Base-by-base conservation (phyloP, 805 yeast genomes). In the Saccharomycopsis lassenensis region DNA sequence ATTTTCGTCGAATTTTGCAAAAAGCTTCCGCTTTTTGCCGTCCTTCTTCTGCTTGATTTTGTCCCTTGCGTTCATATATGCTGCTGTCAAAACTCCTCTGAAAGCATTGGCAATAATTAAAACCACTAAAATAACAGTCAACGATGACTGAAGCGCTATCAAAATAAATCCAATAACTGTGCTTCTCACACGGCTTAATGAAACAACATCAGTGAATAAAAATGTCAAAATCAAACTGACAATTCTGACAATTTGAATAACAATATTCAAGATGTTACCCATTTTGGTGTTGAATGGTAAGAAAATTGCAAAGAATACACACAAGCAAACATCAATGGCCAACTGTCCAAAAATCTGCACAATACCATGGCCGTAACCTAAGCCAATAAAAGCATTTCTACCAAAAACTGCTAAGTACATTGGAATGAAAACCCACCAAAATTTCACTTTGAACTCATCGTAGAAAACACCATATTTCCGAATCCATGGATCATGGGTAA, bases 351-450 rank as follows among this genome's bases (percentile, higher is more conserved):
- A 41, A 7, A 55, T 50, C 33, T 56, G 60, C 15, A 55, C 39
- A 40, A 55, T 38, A 5, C 55, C 57, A 25, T 52, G 46, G 10
- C 57, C 57, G 18, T 52, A 46, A 5, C 52, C 59, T 3, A 56
- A 47, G 1, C 55, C 58, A 34, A 55, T 42, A 29, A 56, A 52
- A 14, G 59, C 57, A 33, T 51, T 52, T 24, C 56, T 42, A 14
- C 47, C 50, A 37, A 55, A 47, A 6, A 52, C 39, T 1, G 49
- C 51, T 8, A 33, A 27, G 15, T 52, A 24, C 7, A 44, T 29
- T 6, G 48, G 40, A 5, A 56, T 42, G 32, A 56, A 55, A 28
- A 50, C 48, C 58, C 58, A 56, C 59, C 60, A 56, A 39, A 42
- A 52, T 27, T 41, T 35, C 24, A 51, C 46, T 33, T 47, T 45